Percentiles rank a stretch among this genome's conserved stretches.
Conservation (phyloP, 2,329 filamentous ascomycete species). For the Raffaelea arxii region DNA sequence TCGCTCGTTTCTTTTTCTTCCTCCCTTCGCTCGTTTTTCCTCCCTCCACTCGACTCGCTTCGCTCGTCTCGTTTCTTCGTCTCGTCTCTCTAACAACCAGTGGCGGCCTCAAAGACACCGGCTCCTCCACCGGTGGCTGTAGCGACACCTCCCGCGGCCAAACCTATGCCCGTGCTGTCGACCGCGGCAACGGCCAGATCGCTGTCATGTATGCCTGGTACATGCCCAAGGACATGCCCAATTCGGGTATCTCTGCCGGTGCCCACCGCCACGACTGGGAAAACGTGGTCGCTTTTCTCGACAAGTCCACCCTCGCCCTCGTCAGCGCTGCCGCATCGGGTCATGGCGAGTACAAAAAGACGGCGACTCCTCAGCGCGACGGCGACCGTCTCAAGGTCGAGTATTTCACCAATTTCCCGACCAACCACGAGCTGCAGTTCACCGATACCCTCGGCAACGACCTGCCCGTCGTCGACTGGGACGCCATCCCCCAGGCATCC, state of each 20-base stretch:
- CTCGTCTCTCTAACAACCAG: constrained; percentile 10
- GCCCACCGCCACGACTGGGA: constrained; percentile 29
- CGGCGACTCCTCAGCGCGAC: constrained; percentile 10
- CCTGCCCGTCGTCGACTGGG: constrained; percentile 30
- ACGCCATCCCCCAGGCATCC: constrained; percentile 23
- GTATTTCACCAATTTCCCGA: constrained; percentile 21
- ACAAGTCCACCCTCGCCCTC: constrained; percentile 19
- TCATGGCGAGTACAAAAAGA: constrained; percentile 23
- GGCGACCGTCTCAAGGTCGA: constrained; percentile 18
- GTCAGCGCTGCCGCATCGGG: constrained; percentile 24
- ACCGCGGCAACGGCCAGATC: constrained; percentile 16
- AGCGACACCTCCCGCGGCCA: constrained; percentile 21
- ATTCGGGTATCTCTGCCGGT: constrained; percentile 17
- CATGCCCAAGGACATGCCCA: constrained; percentile 32
- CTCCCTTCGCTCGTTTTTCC: too few relatives aligned
- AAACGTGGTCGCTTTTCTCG: constrained; percentile 21
- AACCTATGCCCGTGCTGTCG: constrained; percentile 22
- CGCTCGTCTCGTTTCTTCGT: too few relatives aligned
- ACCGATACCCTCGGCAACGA: constrained; percentile 23
- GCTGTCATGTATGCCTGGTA: constrained; percentile 33
- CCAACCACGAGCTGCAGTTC: constrained; percentile 27
- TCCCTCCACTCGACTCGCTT: too few relatives aligned
- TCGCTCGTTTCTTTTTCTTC: too few relatives aligned
- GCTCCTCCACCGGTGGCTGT: constrained; percentile 19
- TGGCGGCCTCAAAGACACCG: constrained; percentile 23